A percentile compares a stretch with the other conserved stretches of the same genome.
Evolutionary conservation across 495 filamentous ascomycete species (phyloP).

Genomic region (Filosporella fistucella): DNA sequence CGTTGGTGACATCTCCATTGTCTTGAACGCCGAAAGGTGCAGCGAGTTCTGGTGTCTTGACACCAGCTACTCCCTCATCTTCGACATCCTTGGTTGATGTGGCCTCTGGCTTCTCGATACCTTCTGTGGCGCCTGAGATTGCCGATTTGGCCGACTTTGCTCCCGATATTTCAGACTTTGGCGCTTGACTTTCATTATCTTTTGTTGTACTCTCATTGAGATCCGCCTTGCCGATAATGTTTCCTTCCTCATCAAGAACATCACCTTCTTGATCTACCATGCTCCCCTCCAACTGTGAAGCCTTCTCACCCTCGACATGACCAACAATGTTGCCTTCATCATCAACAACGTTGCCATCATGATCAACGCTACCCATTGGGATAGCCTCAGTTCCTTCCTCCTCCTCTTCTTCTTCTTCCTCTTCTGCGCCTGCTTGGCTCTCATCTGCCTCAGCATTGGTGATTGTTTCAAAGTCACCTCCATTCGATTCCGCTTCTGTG

Average conservation of each 20-base stretch:
- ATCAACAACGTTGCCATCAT: conserved; percentile 70
- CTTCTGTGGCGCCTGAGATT: neutral
- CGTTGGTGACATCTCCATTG: conserved; percentile 47
- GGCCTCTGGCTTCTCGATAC: neutral
- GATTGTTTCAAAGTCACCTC: neutral
- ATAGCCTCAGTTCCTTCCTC: conserved; percentile 11
- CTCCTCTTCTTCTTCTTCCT: conserved; percentile 15
- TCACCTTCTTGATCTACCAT: conserved; percentile 80
- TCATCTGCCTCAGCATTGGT: neutral
- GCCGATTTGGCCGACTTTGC: neutral
- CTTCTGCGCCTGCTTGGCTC: conserved; percentile 9
- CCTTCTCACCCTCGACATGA: conserved; percentile 46
- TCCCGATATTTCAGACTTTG: neutral
- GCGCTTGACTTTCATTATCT: conserved; percentile 21
- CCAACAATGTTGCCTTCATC: conserved; percentile 67
- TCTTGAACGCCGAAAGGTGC: conserved; percentile 47
- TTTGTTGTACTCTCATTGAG: conserved; percentile 21
- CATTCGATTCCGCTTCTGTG: conserved; percentile 3
- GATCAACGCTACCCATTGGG: conserved; percentile 52
- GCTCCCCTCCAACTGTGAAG: conserved; percentile 26
- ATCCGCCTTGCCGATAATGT: conserved; percentile 68
- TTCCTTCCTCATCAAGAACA: conserved; percentile 74
- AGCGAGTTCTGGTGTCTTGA: conserved; percentile 20
- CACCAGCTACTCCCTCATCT: conserved; percentile 8
- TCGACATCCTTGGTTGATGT: conserved; percentile 13